These are phyloP conservation scores for Xylona heveae DNA, from an alignment of 495 filamentous ascomycete species.

Conservation along the genomic window DNA sequence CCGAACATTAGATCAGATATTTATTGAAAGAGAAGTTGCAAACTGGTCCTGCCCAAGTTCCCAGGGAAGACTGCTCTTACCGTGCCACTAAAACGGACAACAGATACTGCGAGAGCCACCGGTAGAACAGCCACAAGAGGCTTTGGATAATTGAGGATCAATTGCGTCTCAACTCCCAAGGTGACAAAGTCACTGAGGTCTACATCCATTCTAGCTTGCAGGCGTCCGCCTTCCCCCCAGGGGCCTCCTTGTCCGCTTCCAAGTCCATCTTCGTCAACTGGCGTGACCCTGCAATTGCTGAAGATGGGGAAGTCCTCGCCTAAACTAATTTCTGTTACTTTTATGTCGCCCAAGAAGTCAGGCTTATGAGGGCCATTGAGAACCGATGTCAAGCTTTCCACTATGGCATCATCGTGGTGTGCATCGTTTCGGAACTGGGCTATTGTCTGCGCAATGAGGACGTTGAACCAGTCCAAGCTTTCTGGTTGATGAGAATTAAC, in stretches of 20 bases:
- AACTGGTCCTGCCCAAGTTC: not conserved
- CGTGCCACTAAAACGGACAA: slow-evolving; percentile 87
- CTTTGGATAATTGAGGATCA: slow-evolving; percentile 85
- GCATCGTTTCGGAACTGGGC: slow-evolving; percentile 88
- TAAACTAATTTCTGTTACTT: slow-evolving; percentile 75
- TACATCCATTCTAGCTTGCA: slow-evolving; percentile 95
- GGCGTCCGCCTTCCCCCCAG: slow-evolving; percentile 29
- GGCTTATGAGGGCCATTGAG: slow-evolving; percentile 74
- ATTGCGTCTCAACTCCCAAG: slow-evolving; percentile 77
- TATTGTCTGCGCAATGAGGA: slow-evolving; percentile 88
- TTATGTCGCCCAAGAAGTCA: slow-evolving; percentile 80
- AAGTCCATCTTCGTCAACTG: slow-evolving; percentile 51
- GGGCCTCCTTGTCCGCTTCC: not conserved
- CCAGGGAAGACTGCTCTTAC: slow-evolving; percentile 3
- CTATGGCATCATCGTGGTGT: slow-evolving; percentile 70
- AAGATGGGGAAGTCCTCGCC: slow-evolving; percentile 98
- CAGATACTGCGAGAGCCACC: slow-evolving; percentile 72
- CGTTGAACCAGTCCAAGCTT: slow-evolving; percentile 98
- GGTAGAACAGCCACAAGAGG: slow-evolving; percentile 77
- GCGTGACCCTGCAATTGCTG: slow-evolving; percentile 89
- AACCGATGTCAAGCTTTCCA: slow-evolving; percentile 75
- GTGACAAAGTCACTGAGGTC: slow-evolving; percentile 92
- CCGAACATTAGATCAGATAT: not conserved
- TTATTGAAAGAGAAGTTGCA: too few species aligned
- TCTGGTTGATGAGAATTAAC: slow-evolving; percentile 93